Evolutionary conservation across 192 early-diverging fungal genomes (phyloP).

Genomic region (Coemansia sp.): DNA sequence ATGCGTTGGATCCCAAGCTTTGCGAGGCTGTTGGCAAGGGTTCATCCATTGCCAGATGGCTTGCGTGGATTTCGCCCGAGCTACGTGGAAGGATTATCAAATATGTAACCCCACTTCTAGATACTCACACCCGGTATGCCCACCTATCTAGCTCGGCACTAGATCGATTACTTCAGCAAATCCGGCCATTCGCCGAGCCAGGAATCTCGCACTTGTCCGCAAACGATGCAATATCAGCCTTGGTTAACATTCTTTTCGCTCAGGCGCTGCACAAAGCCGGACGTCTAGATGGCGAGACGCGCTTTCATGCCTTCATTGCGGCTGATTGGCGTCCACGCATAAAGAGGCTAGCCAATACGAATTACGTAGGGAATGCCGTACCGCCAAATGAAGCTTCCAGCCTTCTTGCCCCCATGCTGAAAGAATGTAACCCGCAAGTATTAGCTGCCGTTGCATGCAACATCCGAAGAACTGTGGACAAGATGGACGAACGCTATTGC

Average conservation of each 20-base stretch:
- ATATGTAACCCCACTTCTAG: not conserved
- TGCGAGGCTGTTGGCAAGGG: not conserved
- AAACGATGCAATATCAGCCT: conserved; percentile 24
- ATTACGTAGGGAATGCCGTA: not conserved
- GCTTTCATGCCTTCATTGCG: not conserved
- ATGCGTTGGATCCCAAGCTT: too few relatives aligned
- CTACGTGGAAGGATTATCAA: not conserved
- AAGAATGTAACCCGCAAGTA: not conserved
- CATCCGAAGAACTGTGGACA: not conserved
- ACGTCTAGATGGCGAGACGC: not conserved
- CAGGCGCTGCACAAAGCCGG: not conserved
- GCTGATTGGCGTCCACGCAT: not conserved
- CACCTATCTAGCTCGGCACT: conserved; percentile 1
- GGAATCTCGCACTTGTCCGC: not conserved
- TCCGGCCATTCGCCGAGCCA: not conserved
- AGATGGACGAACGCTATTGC: not conserved
- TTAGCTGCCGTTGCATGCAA: not conserved
- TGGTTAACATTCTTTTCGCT: conserved; percentile 12
- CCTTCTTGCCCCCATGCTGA: not conserved
- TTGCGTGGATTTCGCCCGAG: conserved; percentile 22
- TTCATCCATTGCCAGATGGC: not conserved
- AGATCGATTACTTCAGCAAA: not conserved
- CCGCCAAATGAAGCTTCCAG: too few relatives aligned
- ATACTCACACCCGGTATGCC: not conserved
- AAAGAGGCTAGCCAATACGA: not conserved